Base-by-base conservation (phyloP, 305 asterid genomes). In the Fraxinus baroniana region DNA sequence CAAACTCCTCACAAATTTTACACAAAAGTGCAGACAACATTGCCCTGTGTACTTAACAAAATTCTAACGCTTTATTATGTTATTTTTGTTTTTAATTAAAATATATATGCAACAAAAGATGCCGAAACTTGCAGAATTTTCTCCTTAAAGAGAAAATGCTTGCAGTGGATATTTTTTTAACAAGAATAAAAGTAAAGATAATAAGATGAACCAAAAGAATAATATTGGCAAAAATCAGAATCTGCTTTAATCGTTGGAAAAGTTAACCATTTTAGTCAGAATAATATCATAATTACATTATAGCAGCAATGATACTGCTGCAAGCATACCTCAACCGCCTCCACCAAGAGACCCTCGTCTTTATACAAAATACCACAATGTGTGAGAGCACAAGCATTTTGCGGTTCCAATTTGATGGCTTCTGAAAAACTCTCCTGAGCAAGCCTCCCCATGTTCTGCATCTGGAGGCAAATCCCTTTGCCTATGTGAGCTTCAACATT, bases 271-370 rank as follows among this genome's bases (percentile, higher is more conserved):
- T 55, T 55, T 22, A 64, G 17, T 64, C 15, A 64, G 72, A 24
- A 22, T 8, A 9, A 64, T 62, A 44, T 46, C 8, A 17, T 32
- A 77, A 18, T 46, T 46, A 28, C 37, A 79, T 30, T 12, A 71
- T 20, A 81, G 66, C 10, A 35, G 15, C 15, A n/a, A 41, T 26
- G 0, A 36, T 13, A 78, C n/a, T 41, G 78, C 76, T 49, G 82
- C 76, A 82, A 80, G 71, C 89, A 81, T 94, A 96, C 99, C 98
- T 96, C 97, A 84, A 98, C 98, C 79, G 99, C 98, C 90, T 96
- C 98, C 83, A 92, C 92, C 80, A 97, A 86, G 55, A 93, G 97
- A 60, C 98, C 97, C 87, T 96, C 98, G 60, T 96, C 99, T 88
- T 97, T 97, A 87, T 83, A 92, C 84, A 97, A 79, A 90, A 97